Base-by-base conservation (phyloP, 163 green algal species). In the Scenedesmus sp. region DNA sequence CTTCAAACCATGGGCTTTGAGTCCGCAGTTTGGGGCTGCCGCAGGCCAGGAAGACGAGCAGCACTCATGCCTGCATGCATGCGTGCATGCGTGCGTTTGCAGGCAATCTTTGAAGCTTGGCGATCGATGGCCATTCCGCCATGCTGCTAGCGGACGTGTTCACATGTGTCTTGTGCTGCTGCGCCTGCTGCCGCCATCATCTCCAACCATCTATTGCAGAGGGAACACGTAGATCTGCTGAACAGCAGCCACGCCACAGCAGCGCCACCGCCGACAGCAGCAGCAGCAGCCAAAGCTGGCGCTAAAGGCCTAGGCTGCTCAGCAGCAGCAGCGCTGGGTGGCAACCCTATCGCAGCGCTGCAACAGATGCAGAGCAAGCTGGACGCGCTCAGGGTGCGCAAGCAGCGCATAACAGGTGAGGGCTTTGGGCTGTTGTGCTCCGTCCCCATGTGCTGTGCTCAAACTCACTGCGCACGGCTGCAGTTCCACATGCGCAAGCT, bases 151-250 rank as follows among this genome's bases (percentile, higher is more conserved):
- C 13, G 3, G 12, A 12, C 73, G 7, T 54, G 16, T 46, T 46
- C 34, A 46, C 16, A 9, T 12, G 16, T 54, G n/a, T 46, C 20
- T 54, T 82, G 23, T 55, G 23, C 73, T 54, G 20, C 73, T 57
- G 34, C 73, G 20, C 20, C 73, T 82, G 73, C 34, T 82, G 73
- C 73, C 15, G 34, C 56, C 18, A 70, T 4, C 56, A 55, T 90
- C 3, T 54, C 0, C 55, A 46, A 46, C 34, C 34, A 46, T 46
- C 34, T 46, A 46, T 57, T 56, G 59, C 88, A 92, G 88, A 34
- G 46, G 1, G 88, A 92, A 6, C 88, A 92, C 59, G n/a, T n/a
- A 8, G 77, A 92, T 4, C 4, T 92, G 18, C 88, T 92, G 4
- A 92, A 88, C 15, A 79, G 46, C 26, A n/a, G 55, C 8, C 20